Conservation (phyloP, 1,284 basidiomycete species). For the Apiotrichum mycotoxinovorans region DNA sequence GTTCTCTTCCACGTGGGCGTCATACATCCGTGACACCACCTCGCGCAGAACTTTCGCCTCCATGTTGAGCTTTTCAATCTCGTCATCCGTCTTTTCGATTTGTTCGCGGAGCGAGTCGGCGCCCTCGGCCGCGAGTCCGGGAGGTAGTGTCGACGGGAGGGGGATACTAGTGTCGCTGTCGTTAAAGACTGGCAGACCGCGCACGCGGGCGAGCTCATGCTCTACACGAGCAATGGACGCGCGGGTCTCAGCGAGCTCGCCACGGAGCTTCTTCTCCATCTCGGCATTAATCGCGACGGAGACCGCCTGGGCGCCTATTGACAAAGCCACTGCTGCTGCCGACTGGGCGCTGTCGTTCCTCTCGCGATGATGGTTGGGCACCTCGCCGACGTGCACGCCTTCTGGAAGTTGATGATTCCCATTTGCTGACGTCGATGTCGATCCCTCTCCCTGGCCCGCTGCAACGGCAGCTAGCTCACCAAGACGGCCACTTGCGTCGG, state of each 20-base stretch:
- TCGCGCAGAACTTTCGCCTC: slow-evolving; percentile 19
- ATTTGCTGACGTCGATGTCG: background rate
- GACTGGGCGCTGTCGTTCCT: background rate
- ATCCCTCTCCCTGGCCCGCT: slow-evolving; percentile 23
- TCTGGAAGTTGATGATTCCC: background rate
- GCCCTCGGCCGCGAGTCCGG: background rate
- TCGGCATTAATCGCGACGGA: slow-evolving; percentile 40
- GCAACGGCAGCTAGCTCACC: slow-evolving; percentile 43
- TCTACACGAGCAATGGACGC: slow-evolving; percentile 31
- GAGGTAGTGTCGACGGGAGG: slow-evolving; percentile 6
- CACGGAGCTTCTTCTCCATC: slow-evolving; percentile 38
- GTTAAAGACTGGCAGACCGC: slow-evolving; percentile 7
- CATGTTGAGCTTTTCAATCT: slow-evolving; percentile 14
- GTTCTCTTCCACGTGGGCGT: slow-evolving; percentile 29
- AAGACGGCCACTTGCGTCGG: slow-evolving; percentile 34
- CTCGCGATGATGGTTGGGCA: background rate
- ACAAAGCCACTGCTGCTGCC: background rate
- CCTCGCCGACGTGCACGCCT: background rate
- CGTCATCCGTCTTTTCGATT: slow-evolving; percentile 1
- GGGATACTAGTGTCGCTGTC: background rate
- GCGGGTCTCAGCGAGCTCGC: slow-evolving; percentile 37
- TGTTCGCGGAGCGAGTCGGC: slow-evolving; percentile 9
- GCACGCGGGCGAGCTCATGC: slow-evolving; percentile 20
- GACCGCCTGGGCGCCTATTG: slow-evolving; percentile 16
- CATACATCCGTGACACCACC: slow-evolving; percentile 22